These are phyloP conservation scores for Fusarium kyushuense DNA, from an alignment of 2,329 filamentous ascomycete species.

Conservation along the genomic window DNA sequence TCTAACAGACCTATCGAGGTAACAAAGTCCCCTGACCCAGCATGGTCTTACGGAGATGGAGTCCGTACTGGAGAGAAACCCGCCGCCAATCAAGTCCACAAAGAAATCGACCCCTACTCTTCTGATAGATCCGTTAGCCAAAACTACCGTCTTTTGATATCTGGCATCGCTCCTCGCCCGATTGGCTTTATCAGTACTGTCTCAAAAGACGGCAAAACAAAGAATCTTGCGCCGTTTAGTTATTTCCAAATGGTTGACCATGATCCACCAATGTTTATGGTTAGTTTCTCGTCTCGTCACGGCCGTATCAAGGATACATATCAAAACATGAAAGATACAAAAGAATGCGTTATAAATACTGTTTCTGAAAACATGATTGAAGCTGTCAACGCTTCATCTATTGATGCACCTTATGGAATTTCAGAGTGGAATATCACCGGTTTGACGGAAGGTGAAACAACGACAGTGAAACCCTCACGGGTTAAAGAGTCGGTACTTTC, in stretches of 20 bases:
- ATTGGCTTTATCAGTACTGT: conserved; percentile 71
- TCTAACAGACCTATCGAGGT: conserved; percentile 38
- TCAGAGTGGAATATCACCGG: conserved; percentile 87
- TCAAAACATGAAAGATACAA: conserved; percentile 75
- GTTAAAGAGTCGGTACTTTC: conserved; percentile 86
- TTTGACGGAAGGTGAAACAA: conserved; percentile 75
- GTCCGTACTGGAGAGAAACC: conserved; percentile 38
- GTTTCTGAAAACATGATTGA: conserved; percentile 87
- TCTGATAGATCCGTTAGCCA: conserved; percentile 72
- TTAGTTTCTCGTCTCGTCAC: conserved; percentile 62
- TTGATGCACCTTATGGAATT: conserved; percentile 81
- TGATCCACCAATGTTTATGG: conserved; percentile 85
- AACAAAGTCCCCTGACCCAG: conserved; percentile 55
- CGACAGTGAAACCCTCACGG: conserved; percentile 74
- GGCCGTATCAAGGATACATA: conserved; percentile 80
- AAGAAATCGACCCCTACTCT: conserved; percentile 83
- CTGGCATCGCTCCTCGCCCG: conserved; percentile 81
- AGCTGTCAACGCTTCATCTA: conserved; percentile 81
- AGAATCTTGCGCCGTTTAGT: conserved; percentile 87
- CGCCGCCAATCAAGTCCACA: conserved; percentile 58
- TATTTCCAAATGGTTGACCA: conserved; percentile 88
- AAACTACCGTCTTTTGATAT: conserved; percentile 91
- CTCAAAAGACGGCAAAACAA: conserved; percentile 67
- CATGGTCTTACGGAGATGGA: conserved; percentile 61
- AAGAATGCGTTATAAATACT: conserved; percentile 88